phyloP scores from a whole-genome alignment of 2,329 filamentous ascomycete species.

The Paramyrothecium sp. region DNA sequence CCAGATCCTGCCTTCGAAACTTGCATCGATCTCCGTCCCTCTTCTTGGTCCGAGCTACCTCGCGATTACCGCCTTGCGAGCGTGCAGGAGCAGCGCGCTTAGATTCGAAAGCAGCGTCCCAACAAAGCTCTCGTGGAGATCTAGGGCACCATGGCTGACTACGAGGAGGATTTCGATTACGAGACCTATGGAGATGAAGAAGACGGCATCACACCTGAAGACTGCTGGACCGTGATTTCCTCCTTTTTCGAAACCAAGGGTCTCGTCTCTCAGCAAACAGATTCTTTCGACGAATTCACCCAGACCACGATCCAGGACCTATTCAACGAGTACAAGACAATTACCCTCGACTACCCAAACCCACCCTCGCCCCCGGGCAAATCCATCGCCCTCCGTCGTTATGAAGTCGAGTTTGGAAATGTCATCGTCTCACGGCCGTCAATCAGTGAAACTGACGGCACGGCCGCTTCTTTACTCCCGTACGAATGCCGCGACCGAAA shows the following conservation, averaged over 20 bases:
- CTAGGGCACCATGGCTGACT: conserved; percentile 48
- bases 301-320: conserved; percentile 92
- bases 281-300: conserved; percentile 98
- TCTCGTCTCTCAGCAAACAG: conserved; percentile 93
- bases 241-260: conserved; percentile 97
- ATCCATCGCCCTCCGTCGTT: conserved; percentile 82
- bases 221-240: conserved; percentile 97
- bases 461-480: conserved; percentile 79
- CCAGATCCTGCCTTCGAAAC: conserved; percentile 1
- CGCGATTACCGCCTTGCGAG: conserved; percentile 1
- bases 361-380: conserved; percentile 73
- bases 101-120: no score
- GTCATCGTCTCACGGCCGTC: conserved; percentile 87
- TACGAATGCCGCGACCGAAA: conserved; percentile 96
- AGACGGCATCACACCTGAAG: conserved; percentile 83
- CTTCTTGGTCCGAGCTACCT: not conserved
- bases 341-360: conserved; percentile 92
- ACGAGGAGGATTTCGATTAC: conserved; percentile 61
- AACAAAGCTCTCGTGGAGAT: no score
- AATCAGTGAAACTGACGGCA: conserved; percentile 90
- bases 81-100: not conserved
- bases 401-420: conserved; percentile 91
- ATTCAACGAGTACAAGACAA: conserved; percentile 84
- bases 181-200: conserved; percentile 69
- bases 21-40: no score